Percentiles rank a stretch among this genome's conserved stretches.
Conservation (phyloP, 2,329 filamentous ascomycete species). For the Penicillium sp. region DNA sequence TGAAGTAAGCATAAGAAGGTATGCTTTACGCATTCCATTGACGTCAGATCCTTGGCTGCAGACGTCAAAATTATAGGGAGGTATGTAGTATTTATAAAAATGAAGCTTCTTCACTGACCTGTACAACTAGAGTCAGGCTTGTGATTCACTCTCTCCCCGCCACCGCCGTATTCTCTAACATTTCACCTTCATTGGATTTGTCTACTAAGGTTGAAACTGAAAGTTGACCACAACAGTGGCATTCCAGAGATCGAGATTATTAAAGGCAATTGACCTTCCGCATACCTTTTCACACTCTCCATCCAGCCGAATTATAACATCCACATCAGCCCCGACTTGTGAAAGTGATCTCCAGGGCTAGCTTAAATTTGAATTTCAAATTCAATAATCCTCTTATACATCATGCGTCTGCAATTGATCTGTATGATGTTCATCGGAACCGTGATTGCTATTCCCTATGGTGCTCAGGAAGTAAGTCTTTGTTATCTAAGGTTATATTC, state of each 20-base stretch:
- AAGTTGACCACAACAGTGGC: neutral
- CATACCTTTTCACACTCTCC: neutral
- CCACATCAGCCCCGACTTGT: neutral
- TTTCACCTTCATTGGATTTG: neutral
- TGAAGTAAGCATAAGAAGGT: neutral
- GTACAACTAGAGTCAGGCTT: neutral
- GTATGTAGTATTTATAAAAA: neutral
- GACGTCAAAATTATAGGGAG: neutral
- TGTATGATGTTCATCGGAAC: constrained; percentile 3
- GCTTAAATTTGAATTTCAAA: neutral
- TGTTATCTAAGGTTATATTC: neutral
- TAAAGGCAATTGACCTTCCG: neutral
- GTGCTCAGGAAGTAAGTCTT: neutral
- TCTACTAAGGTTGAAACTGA: neutral
- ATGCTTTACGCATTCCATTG: constrained; percentile 12
- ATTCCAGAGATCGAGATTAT: neutral
- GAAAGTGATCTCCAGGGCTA: neutral
- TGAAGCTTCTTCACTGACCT: neutral
- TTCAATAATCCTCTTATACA: neutral
- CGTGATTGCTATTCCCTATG: constrained; percentile 7
- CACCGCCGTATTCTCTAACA: neutral
- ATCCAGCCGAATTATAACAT: neutral
- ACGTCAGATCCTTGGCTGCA: constrained; percentile 6
- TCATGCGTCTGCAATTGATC: constrained; percentile 10
- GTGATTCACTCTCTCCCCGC: neutral